phyloP scores from a whole-genome alignment of 2,329 filamentous ascomycete species.

The Phialophora macrospora region DNA sequence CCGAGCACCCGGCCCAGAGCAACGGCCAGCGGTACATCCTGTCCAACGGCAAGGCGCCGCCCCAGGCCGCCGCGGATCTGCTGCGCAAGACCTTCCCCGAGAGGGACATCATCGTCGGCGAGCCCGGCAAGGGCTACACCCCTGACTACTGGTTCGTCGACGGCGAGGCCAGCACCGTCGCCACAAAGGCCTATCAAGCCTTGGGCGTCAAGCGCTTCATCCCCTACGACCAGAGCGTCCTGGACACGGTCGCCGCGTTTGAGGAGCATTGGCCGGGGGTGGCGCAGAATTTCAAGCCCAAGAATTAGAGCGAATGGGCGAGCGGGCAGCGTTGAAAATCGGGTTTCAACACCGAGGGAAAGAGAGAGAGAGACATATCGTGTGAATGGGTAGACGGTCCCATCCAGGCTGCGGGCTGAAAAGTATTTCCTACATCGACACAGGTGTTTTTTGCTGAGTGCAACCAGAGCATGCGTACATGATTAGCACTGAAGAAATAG shows the following conservation, averaged over 20 bases:
- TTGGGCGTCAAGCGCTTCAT: constrained; percentile 37
- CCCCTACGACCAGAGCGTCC: constrained; percentile 33
- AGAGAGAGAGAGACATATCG: neutral
- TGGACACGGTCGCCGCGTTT: constrained; percentile 38
- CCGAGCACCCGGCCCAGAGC: constrained; percentile 35
- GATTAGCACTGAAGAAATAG: neutral
- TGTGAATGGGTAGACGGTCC: neutral
- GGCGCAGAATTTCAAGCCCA: constrained; percentile 29
- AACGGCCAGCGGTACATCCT: constrained; percentile 36
- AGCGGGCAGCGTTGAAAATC: neutral
- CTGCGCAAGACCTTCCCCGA: constrained; percentile 32
- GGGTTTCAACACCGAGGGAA: too few species aligned
- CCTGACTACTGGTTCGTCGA: constrained; percentile 30
- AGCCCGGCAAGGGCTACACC: constrained; percentile 35
- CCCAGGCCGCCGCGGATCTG: constrained; percentile 39
- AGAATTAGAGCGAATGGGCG: constrained; percentile 5
- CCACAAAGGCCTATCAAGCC: constrained; percentile 34
- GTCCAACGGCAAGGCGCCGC: constrained; percentile 38
- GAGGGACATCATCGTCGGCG: constrained; percentile 34
- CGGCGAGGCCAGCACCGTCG: constrained; percentile 26
- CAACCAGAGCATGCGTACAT: neutral
- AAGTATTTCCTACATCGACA: neutral
- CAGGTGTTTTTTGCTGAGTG: neutral
- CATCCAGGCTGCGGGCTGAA: neutral
- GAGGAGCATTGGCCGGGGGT: constrained; percentile 34